Conservation (phyloP, 495 filamentous ascomycete genomes). For the Haplographium delicatum region DNA sequence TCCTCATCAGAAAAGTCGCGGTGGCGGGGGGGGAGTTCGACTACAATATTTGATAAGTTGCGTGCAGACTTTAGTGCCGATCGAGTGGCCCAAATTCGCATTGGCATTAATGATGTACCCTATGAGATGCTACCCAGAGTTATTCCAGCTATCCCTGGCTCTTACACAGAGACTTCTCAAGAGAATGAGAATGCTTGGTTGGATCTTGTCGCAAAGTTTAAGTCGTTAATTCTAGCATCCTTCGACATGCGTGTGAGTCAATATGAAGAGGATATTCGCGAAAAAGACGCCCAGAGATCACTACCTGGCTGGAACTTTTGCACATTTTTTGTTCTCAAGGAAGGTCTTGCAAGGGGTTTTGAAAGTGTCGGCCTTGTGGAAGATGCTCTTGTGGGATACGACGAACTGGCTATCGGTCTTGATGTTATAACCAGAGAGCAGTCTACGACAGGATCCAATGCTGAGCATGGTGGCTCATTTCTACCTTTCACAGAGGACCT, state of each 20-base stretch:
- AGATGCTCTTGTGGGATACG: constrained; percentile 87
- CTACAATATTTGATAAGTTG: constrained; percentile 83
- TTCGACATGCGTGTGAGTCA: constrained; percentile 89
- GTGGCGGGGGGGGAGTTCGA: constrained; percentile 69
- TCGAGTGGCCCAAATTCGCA: constrained; percentile 77
- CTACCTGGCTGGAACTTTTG: constrained; percentile 99
- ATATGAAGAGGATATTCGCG: constrained; percentile 95
- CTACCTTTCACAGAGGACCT: constrained; percentile 66
- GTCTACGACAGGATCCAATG: constrained; percentile 41
- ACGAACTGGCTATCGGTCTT: constrained; percentile 82
- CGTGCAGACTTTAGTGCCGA: constrained; percentile 91
- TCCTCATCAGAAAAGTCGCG: constrained; percentile 43
- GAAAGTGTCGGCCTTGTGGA: constrained; percentile 95
- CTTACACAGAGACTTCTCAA: constrained; percentile 58
- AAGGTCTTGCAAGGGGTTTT: constrained; percentile 87
- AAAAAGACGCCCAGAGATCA: constrained; percentile 81
- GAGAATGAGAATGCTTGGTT: constrained; percentile 69
- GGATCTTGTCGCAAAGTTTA: constrained; percentile 82
- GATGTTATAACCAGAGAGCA: constrained; percentile 79
- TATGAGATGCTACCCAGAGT: constrained; percentile 51
- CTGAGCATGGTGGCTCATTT: constrained; percentile 61
- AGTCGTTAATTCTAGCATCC: constrained; percentile 77
- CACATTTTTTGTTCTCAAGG: constrained; percentile 96
- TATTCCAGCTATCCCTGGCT: constrained; percentile 50
- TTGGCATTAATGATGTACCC: constrained; percentile 58